Evolutionary conservation across 2,329 filamentous ascomycete genomes (phyloP), one percentile per base, ranked within the genome.

Genomic region (Talaromyces sp.): DNA sequence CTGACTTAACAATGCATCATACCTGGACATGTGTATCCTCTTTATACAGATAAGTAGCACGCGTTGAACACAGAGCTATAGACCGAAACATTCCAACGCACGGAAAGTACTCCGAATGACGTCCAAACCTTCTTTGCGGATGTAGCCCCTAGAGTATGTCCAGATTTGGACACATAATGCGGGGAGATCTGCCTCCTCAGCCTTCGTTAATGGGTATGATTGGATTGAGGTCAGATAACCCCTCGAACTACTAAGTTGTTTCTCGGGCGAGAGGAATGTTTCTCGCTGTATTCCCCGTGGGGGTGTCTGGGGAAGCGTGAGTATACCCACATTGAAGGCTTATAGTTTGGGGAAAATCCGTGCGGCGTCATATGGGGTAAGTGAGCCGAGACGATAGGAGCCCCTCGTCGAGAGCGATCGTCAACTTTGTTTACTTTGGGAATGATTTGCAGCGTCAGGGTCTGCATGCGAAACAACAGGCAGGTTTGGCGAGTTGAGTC

Each of bases 251-350:
- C 3, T 4, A 37, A 37, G 31, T 37, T 19, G 8, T 6, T 4
- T 14, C 52, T 56, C 52, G 33, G 52, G 31, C 52, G 33, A 56
- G 52, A 56, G 52, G 11, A 37, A 35, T 22, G 31, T 54, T 9
- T 22, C 48, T 56, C 33, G n/a, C 52, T 37, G 16, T 60, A 11
- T 39, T 39, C 59, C 59, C 59, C 59, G 14, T 39, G 59, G 59
- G 59, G 59, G 39, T 52, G 33, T 33, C 27, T 10, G 27, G 59
- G 59, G 59, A 50, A 61, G 59, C 31, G 41, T 5, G 14, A 10
- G 14, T n/a, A 19, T 54, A 54, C 19, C 45, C 45, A 61, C 45
- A 22, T 48, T 50, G 6, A 31, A 10, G 8, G 11, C 7, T 58
- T 24, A 31, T n/a, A 8, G 22, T 54, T 54, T n/a, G 50, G 50